Evolutionary conservation across 495 filamentous ascomycete species (phyloP), one percentile per base, ranked within the genome.

Genomic region (Cercophora scortea): DNA sequence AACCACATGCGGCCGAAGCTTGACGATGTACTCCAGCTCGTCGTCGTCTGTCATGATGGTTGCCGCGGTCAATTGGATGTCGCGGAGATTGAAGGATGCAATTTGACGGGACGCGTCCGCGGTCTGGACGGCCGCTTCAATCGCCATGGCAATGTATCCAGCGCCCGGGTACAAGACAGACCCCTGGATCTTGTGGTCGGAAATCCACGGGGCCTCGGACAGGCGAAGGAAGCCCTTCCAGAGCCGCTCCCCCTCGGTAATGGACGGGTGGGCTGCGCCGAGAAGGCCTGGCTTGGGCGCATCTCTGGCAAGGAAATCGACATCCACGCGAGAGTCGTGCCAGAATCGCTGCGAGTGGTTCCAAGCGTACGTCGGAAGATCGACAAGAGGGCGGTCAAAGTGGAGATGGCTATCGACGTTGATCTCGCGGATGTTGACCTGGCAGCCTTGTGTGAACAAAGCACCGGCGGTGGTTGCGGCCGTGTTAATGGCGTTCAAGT

Each of bases 131-230:
- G 25, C 25, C 38, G 68, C 68, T 52, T 87, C 82, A 2, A 80
- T 53, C 0, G 77, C 78, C 64, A 78, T 79, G 13, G 70, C 64
- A 13, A 78, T 52, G 56, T 79, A 83, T 0, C 72, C 77, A 11
- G 80, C 69, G 1, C 66, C 80, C 6, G 84, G 82, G 42, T 79
- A 81, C 0, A 87, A 59, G 6, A 60, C 45, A 5, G 60, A 56
- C 9, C 55, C 56, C 34, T 52, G 61, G 32, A 62, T 55, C 41
- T 59, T 47, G 52, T 82, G 78, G 51, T 79, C 74, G 10, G 54
- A 42, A 10, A 79, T 48, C 79, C 79, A 82, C 2, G 77, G 75
- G 0, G 67, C 55, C 7, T 72, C 61, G n/a, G 59, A 52, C 0
- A 70, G 53, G 6, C 62, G 60, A 2, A 78, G 36, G 15, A 70